phyloP scores from a whole-genome alignment of 2,329 filamentous ascomycete genomes.

The Huntiella omanensis region DNA sequence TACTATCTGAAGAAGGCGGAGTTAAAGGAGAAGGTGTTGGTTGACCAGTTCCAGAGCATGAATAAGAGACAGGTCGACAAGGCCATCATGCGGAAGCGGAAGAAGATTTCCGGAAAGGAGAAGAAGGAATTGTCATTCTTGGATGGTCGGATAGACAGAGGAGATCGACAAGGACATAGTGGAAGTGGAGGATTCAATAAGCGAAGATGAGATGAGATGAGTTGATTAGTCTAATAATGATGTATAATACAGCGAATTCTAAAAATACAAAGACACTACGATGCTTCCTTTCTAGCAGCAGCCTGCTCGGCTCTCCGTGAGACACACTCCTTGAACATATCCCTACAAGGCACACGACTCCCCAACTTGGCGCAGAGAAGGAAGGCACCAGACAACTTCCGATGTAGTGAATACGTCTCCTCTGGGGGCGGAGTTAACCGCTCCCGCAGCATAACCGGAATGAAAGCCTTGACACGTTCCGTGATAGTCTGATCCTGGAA shows the following conservation, averaged over 20 bases:
- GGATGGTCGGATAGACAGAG: slow-evolving; percentile 16
- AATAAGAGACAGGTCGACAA: slow-evolving; percentile 70
- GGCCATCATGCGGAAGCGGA: slow-evolving; percentile 68
- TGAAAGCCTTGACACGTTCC: slow-evolving; percentile 69
- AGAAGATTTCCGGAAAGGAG: slow-evolving; percentile 77
- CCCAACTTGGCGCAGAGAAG: slow-evolving; percentile 74
- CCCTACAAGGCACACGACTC: slow-evolving; percentile 62
- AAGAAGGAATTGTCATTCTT: slow-evolving; percentile 46
- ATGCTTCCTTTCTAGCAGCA: background rate
- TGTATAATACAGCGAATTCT: background rate
- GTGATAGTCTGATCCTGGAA: slow-evolving; percentile 93
- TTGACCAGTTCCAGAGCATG: slow-evolving; percentile 65
- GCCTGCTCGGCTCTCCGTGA: background rate
- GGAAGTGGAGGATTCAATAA: background rate
- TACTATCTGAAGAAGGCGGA: slow-evolving; percentile 89
- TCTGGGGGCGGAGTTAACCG: slow-evolving; percentile 79
- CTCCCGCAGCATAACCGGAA: slow-evolving; percentile 86
- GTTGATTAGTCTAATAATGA: background rate
- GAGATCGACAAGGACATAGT: background rate
- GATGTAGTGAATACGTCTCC: slow-evolving; percentile 89
- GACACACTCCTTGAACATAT: slow-evolving; percentile 45
- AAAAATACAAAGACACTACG: slow-evolving; percentile 2
- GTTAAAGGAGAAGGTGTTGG: slow-evolving; percentile 67
- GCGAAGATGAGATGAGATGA: background rate
- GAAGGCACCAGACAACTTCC: slow-evolving; percentile 90